Base-by-base conservation (phyloP, 495 filamentous ascomycete genomes). In the Aspergillus panamensis region DNA sequence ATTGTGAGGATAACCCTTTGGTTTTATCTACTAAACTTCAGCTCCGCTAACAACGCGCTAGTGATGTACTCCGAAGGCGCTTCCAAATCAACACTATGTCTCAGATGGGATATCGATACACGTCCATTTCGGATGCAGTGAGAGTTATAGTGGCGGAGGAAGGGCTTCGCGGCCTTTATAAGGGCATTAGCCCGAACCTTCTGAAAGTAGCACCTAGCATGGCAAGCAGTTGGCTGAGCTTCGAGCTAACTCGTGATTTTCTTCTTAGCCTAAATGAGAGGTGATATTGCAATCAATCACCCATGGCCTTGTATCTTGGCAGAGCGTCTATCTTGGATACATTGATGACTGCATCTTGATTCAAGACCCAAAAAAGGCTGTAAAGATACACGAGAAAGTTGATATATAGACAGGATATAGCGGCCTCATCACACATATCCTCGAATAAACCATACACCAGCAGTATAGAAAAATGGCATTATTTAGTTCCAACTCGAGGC, bases 61-160 rank as follows among this genome's bases (percentile, higher is more conserved):
- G 91, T 66, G 92, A 96, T 72, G 95, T 98, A 1, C 81, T 98
- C n/a, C 89, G 94, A 16, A 85, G 94, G 49, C 82, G 94, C 30
- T 98, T 98, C 66, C 94, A 98, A 64, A 96, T 98, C 74, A 98
- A 98, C 69, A 97, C 92, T 49, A 98, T 98, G 94, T 89, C 86
- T 25, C 93, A 93, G n/a, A 92, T 98, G 85, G 95, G 94, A 42
- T 97, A 96, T 64, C 84, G 92, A 69, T 98, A 98, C 75, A 90
- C 85, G 62, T 86, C 84, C 16, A 87, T 98, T 40, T 81, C 83
- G 62, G 91, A 97, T 67, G 94, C 94, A 5, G 76, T 98, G 48
- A 81, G 77, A 44, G 80, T 89, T 20, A 98, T 97, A 63, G 68
- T 96, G 53, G 71, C 82, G 12, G 82, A 92, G 61, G 94, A 98